Conservation (phyloP, 441 rosid species). For the Dalechampia spathulata region DNA sequence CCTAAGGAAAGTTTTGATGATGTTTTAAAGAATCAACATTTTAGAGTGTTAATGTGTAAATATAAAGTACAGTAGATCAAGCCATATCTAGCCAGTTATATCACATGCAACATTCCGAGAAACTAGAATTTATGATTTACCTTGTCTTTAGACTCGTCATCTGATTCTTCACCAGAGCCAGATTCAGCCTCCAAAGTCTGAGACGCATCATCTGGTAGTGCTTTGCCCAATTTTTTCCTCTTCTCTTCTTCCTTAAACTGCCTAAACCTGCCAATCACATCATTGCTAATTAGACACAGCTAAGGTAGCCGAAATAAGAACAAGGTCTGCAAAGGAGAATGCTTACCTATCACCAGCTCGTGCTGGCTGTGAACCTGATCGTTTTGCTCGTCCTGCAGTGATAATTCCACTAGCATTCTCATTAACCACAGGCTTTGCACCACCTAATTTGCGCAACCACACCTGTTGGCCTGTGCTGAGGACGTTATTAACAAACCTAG, state of each 20-base stretch:
- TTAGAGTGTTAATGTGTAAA: no score
- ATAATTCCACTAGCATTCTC: slow-evolving; percentile 81
- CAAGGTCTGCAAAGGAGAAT: not conserved
- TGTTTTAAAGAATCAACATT: no score
- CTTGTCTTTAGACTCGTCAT: slow-evolving; percentile 42
- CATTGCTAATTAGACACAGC: slow-evolving; percentile 13
- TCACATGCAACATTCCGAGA: not conserved
- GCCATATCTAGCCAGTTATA: no score
- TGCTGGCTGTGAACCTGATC: slow-evolving; percentile 65
- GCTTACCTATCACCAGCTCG: slow-evolving; percentile 68
- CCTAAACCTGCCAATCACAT: slow-evolving; percentile 50
- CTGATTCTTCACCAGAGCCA: slow-evolving; percentile 50
- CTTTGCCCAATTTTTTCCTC: slow-evolving; percentile 46
- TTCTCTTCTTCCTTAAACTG: slow-evolving; percentile 64
- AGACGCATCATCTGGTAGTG: slow-evolving; percentile 39
- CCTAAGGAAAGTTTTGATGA: no score
- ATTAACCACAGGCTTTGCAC: slow-evolving; percentile 72
- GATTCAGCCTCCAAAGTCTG: slow-evolving; percentile 38
- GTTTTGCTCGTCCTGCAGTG: slow-evolving; percentile 81
- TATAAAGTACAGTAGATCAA: no score
- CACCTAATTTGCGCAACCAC: slow-evolving; percentile 89
- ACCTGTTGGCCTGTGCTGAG: slow-evolving; percentile 98
- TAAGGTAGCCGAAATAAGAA: slow-evolving; percentile 4
- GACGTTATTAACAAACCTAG: slow-evolving; percentile 86
- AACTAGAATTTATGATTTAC: slow-evolving; percentile 28